phyloP scores from a whole-genome alignment of 257 asterid species.

The Fraxinus pennsylvanica region DNA sequence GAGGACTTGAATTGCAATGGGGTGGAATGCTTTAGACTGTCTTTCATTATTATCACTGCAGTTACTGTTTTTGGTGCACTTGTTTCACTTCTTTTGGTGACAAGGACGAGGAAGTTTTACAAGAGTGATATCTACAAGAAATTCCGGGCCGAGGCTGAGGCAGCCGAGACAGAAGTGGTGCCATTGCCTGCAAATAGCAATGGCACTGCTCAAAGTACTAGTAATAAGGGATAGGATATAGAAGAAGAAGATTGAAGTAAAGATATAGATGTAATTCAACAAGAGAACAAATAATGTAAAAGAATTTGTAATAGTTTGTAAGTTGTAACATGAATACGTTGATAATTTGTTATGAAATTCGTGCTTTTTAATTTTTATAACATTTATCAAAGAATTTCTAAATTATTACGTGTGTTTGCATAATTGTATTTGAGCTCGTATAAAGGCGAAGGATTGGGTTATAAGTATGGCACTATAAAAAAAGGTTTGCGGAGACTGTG shows the following conservation, averaged over 20 bases:
- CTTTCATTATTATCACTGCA: slow-evolving; percentile 62
- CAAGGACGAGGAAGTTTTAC: slow-evolving; percentile 67
- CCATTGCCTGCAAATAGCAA: slow-evolving; percentile 20
- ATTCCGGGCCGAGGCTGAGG: slow-evolving; percentile 46
- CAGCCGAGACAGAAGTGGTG: slow-evolving; percentile 37
- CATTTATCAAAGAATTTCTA: background rate
- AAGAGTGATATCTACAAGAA: slow-evolving; percentile 72
- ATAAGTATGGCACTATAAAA: no score
- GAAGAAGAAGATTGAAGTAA: slow-evolving; percentile 4
- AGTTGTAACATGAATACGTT: background rate
- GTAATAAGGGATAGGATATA: background rate
- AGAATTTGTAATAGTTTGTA: background rate
- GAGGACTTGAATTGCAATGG: slow-evolving; percentile 65
- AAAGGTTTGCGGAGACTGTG: no score
- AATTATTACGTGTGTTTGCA: background rate
- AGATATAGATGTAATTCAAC: slow-evolving; percentile 4
- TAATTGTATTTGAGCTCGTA: background rate
- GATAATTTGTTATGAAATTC: background rate
- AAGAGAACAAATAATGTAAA: background rate
- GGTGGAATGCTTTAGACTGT: slow-evolving; percentile 52
- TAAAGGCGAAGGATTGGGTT: no score
- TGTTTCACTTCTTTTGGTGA: slow-evolving; percentile 57
- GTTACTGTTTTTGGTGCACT: slow-evolving; percentile 64
- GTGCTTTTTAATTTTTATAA: background rate
- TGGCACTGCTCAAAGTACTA: slow-evolving; percentile 11